These are phyloP conservation scores for Westerdykella aurantiaca DNA, from an alignment of 2,329 filamentous ascomycete genomes.

Conservation along the genomic window DNA sequence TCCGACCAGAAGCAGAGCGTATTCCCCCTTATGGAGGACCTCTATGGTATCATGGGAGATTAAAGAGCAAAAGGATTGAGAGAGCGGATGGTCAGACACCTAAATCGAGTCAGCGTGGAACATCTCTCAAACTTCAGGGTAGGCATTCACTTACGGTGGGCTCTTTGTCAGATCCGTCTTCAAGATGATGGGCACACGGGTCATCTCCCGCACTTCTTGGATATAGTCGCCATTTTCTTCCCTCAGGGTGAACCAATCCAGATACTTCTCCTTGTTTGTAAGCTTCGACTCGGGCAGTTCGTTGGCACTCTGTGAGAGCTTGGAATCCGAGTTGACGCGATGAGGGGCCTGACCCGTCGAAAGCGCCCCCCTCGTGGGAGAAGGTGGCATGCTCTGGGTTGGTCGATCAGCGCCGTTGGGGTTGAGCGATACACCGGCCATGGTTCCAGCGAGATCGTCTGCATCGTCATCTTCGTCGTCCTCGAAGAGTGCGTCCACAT, in stretches of 20 bases:
- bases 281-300: slow-evolving; percentile 74
- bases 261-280: slow-evolving; percentile 93
- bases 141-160: slow-evolving; percentile 74
- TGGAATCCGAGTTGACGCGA: slow-evolving; percentile 90
- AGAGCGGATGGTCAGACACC: slow-evolving; percentile 77
- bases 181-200: slow-evolving; percentile 90
- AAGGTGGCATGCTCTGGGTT: slow-evolving; percentile 91
- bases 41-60: slow-evolving; percentile 3
- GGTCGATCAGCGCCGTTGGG: slow-evolving; percentile 63
- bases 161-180: slow-evolving; percentile 99
- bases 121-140: slow-evolving; percentile 12
- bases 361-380: slow-evolving; percentile 71
- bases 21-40: too few relatives aligned
- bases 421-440: slow-evolving; percentile 81
- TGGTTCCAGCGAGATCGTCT: slow-evolving; percentile 83
- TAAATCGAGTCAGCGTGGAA: slow-evolving; percentile 40
- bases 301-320: slow-evolving; percentile 61
- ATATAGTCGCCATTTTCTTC: slow-evolving; percentile 95
- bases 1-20: too few relatives aligned
- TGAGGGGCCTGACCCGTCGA: slow-evolving; percentile 64
- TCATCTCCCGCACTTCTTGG: slow-evolving; percentile 98
- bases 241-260: slow-evolving; percentile 80
- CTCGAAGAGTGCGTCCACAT: slow-evolving; percentile 91
- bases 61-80: slow-evolving; percentile 68
- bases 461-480: slow-evolving; percentile 78